Base-by-base conservation (phyloP, 2,329 filamentous ascomycete genomes). In the Chrysosporium keratinophilum region DNA sequence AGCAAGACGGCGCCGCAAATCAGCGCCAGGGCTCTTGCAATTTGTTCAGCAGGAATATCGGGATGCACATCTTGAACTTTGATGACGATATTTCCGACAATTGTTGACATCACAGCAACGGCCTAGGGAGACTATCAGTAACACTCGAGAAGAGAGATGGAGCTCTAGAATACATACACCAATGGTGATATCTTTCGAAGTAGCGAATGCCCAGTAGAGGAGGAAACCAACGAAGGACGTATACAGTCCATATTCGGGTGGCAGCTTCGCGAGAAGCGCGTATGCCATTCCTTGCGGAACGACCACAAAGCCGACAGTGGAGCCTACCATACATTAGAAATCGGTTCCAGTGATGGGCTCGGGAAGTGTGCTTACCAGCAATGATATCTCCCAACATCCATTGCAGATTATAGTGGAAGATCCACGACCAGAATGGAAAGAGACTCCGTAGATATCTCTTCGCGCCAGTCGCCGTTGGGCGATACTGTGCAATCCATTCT, bases 251-350 rank as follows among this genome's bases (percentile, higher is more conserved):
- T 81, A 77, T 59, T 81, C 76, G 17, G 81, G 77, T 0, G 79
- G 78, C 10, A 83, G 80, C 0, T 74, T 79, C 3, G 80, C 80
- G 54, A 83, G 78, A 59, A 80, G 78, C 1, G 80, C 79, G 59
- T 82, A 83, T 0, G 79, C 78, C n/a, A 83, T 63, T 2, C 76
- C 78, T 61, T 83, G 80, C 0, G 80, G 80, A 52, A 83, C 81
- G 42, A 83, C 69, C 71, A 81, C 76, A 28, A 81, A 70, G 7
- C 78, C 80, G 23, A 83, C 55, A 40, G 55, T 57, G 41, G 52
- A 43, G 47, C 55, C 55, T 57, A 11, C 4, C 5, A 39, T 7
- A 20, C 2, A 42, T 54, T 44, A 54, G 45, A 23, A 20, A 28
- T 23, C 33, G 19, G 2, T 17, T n/a, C n/a, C 31, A 35, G 20